Evolutionary conservation across 176 grass and related monocot species (phyloP).

Genomic region (Lolium perenne): DNA sequence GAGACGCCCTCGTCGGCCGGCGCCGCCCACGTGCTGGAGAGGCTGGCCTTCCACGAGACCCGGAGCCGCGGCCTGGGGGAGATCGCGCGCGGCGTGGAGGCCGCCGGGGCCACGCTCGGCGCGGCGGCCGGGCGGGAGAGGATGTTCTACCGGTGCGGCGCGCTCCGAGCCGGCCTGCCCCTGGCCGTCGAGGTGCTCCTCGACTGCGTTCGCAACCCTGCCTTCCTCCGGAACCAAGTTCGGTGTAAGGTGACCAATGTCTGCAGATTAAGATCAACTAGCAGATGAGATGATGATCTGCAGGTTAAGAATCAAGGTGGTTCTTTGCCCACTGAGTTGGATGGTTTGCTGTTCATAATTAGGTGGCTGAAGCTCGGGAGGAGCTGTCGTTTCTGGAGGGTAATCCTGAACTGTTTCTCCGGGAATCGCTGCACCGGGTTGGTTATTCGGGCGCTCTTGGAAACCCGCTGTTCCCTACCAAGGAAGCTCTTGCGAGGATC

Average conservation of each 20-base stretch:
- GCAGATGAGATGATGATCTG: neutral
- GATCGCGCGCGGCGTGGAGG: conserved; percentile 41
- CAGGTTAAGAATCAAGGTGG: neutral
- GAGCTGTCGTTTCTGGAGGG: conserved; percentile 36
- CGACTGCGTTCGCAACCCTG: conserved; percentile 58
- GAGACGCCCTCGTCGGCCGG: neutral
- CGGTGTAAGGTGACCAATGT: conserved; percentile 43
- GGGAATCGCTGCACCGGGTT: conserved; percentile 57
- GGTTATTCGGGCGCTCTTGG: conserved; percentile 53
- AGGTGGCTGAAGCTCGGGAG: conserved; percentile 43
- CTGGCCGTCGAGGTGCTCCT: conserved; percentile 53
- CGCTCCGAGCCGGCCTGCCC: conserved; percentile 49
- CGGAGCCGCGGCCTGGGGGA: neutral
- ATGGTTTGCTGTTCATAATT: conserved; percentile 24
- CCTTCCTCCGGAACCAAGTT: conserved; percentile 52
- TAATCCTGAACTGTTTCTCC: conserved; percentile 43
- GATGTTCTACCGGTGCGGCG: conserved; percentile 51
- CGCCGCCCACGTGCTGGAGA: neutral
- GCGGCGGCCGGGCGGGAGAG: conserved; percentile 50
- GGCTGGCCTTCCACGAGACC: neutral
- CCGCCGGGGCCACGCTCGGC: conserved; percentile 45
- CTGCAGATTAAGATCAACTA: too few relatives aligned
- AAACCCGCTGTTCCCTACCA: conserved; percentile 41
- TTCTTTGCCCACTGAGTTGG: neutral
- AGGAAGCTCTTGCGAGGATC: conserved; percentile 38